A percentile compares a stretch with the other conserved stretches of the same genome.
These are phyloP conservation scores for Leucocoprinus sp. DNA, from an alignment of 768 basidiomycete genomes.

Conservation along the genomic window DNA sequence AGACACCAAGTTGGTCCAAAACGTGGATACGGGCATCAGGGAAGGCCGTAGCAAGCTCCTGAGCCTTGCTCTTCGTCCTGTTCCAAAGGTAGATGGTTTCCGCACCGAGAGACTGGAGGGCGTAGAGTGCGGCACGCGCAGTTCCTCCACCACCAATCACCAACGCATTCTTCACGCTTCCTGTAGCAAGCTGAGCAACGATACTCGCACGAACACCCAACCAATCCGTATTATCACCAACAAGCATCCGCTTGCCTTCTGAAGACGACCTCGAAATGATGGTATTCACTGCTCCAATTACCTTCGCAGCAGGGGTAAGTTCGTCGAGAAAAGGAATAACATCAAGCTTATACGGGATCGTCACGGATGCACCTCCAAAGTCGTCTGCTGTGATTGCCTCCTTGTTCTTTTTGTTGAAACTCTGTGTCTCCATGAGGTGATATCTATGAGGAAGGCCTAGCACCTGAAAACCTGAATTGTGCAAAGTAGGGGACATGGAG, in stretches of 20 bases:
- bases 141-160: conserved; percentile 97
- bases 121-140: conserved; percentile 89
- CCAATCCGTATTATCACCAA: conserved; percentile 97
- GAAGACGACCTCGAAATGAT: conserved; percentile 46
- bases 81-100: conserved; percentile 80
- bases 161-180: conserved; percentile 45
- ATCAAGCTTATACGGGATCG: conserved; percentile 92
- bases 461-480: conserved; percentile 78
- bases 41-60: conserved; percentile 60
- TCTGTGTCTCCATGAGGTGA: conserved; percentile 62
- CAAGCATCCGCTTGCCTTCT: conserved; percentile 33
- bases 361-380: conserved; percentile 95
- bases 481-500: conserved; percentile 88
- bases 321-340: conserved; percentile 77
- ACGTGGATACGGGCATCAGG: conserved; percentile 52
- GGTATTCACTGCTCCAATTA: conserved; percentile 95
- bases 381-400: conserved; percentile 51
- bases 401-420: conserved; percentile 59
- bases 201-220: conserved; percentile 68
- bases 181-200: conserved; percentile 28
- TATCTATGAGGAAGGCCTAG: conserved; percentile 85
- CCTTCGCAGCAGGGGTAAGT: conserved; percentile 71
- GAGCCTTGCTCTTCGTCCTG: conserved; percentile 69
- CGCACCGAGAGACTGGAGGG: conserved; percentile 62
- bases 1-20: conserved; percentile 47